Percentiles rank a stretch among this genome's conserved stretches.
These are phyloP conservation scores for Effrenium voratum DNA, from an alignment of 73 alveolate genomes.

Conservation along the genomic window DNA sequence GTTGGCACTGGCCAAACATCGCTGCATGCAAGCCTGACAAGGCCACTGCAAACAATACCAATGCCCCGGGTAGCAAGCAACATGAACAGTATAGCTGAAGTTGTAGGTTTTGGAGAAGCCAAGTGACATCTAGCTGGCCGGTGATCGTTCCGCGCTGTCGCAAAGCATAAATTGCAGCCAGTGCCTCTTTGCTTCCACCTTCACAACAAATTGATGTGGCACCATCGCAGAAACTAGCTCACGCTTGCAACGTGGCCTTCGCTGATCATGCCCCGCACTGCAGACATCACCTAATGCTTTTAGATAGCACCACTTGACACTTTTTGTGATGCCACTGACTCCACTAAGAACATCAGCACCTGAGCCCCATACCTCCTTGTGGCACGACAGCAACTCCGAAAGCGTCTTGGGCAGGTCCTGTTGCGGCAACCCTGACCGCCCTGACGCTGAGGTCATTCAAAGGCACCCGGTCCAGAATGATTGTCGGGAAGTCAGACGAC, in stretches of 20 bases:
- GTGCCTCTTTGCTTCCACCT: slow-evolving; percentile 87
- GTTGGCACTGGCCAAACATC: slow-evolving; percentile 59
- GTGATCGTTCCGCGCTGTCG: slow-evolving; percentile 54
- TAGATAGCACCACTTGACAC: not conserved
- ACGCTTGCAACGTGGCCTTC: slow-evolving; percentile 13
- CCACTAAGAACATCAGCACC: not conserved
- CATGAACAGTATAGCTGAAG: no score
- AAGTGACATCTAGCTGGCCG: slow-evolving; percentile 45
- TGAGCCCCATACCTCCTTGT: slow-evolving; percentile 6
- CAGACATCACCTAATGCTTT: slow-evolving; percentile 49
- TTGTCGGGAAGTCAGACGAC: slow-evolving; percentile 53
- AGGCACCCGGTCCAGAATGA: slow-evolving; percentile 30
- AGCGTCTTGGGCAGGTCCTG: slow-evolving; percentile 52
- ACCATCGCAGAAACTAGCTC: not conserved
- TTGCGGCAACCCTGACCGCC: not conserved
- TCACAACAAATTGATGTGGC: not conserved
- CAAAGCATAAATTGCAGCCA: slow-evolving; percentile 71
- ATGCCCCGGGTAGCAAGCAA: no score
- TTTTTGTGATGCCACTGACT: not conserved
- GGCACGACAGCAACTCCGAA: slow-evolving; percentile 57
- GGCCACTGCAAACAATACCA: not conserved
- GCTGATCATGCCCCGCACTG: slow-evolving; percentile 78
- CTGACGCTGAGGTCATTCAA: not conserved
- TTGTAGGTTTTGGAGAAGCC: no score
- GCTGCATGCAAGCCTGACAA: slow-evolving; percentile 58